Evolutionary conservation across 2,329 filamentous ascomycete genomes (phyloP), one percentile per base, ranked within the genome.

Genomic region (Aspergillus niger): DNA sequence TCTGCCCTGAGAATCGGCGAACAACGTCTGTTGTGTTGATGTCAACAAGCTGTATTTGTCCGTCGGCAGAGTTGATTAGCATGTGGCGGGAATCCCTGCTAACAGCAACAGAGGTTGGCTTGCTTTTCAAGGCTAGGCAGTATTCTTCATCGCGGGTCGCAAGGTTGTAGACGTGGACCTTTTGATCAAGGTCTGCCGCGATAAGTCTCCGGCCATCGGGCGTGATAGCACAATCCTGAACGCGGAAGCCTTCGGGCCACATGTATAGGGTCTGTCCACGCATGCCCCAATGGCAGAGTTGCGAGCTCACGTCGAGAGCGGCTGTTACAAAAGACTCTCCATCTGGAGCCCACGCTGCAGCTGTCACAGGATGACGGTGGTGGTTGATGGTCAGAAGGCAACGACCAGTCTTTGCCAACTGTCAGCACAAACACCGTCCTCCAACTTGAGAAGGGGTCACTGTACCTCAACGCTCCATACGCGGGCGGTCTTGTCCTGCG

Each of bases 291-390:
- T 91, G 86, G 55, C 87, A 87, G 15, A 97, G 77, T 43, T 90
- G 85, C 24, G 83, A 82, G 8, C 80, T 80, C 59, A 84, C 85
- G 67, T 93, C 90, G 32, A 96, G 84, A 8, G 90, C 89, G 3
- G 90, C 91, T 1, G 93, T 88, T 44, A 97, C 85, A 68, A 98
- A 93, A 0, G 86, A 87, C 63, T 86, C 80, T 44, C 89, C 89
- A 70, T 96, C 90, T 0, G 88, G 85, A 5, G 90, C 85, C 94
- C 95, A 99, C n/a, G 91, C 90, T 61, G 92, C 96, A 59, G 90
- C 89, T 49, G 91, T 96, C 39, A 96, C 91, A 0, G 92, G 91
- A 69, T 97, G 89, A n/a, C 85, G 83, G 69, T 95, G 93, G 51
- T 87, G 84, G 55, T 86, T 83, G 15, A 94, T 82, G 8, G 82